These are phyloP conservation scores for slime mould (Dictyostelium discoideum) DNA, from an alignment of 78 protist genomes.

Conservation along the genomic window DNA sequence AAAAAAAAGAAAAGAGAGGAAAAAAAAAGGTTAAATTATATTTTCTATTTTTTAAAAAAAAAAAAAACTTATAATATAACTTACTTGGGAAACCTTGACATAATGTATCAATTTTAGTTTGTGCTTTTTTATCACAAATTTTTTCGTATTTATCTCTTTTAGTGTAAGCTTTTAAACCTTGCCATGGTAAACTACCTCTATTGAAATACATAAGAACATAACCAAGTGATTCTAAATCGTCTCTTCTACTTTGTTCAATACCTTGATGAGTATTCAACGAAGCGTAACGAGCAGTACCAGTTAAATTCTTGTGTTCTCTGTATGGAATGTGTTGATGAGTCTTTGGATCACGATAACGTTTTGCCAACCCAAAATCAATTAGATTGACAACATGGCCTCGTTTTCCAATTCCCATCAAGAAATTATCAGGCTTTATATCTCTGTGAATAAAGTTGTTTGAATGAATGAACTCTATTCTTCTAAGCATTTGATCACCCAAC, in stretches of 20 bases:
- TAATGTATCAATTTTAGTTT: constrained; percentile 91
- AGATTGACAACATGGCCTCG: constrained; percentile 85
- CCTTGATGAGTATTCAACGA: constrained; percentile 96
- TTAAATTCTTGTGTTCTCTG: constrained; percentile 96
- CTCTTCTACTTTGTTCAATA: constrained; percentile 96
- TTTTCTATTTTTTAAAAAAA: too few relatives aligned
- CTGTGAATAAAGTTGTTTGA: constrained; percentile 93
- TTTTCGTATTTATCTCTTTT: constrained; percentile 97
- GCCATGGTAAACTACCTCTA: constrained; percentile 99
- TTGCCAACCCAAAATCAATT: constrained; percentile 99
- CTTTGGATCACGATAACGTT: constrained; percentile 95
- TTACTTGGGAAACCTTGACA: constrained; percentile 92
- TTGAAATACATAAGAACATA: constrained; percentile 96
- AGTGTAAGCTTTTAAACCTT: constrained; percentile 95
- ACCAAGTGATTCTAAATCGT: constrained; percentile 97
- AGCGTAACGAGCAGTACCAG: constrained; percentile 98
- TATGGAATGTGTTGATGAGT: constrained; percentile 98
- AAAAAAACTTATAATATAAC: background rate
- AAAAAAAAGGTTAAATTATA: background rate
- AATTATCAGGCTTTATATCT: constrained; percentile 93
- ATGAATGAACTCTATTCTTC: constrained; percentile 91
- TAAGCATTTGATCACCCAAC: constrained; percentile 97
- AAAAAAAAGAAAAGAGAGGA: background rate
- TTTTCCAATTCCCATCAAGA: constrained; percentile 95
- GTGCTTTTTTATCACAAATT: constrained; percentile 94